Evolutionary conservation across 352 stramenopile genomes (phyloP), one percentile per base, ranked within the genome.

Genomic region (Stramenopiles sp.): DNA sequence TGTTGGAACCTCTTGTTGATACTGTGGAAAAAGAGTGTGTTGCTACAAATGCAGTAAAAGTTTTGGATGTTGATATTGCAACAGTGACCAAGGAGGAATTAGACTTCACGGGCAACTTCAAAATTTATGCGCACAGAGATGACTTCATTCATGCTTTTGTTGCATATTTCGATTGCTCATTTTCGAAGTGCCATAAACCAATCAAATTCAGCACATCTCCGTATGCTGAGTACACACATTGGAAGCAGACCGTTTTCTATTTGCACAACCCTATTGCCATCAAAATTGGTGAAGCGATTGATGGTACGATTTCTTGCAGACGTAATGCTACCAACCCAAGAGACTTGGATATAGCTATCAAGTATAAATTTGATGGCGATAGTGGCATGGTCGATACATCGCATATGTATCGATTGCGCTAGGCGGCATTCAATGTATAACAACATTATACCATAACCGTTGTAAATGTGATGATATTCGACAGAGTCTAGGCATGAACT

Each of bases 231-330:
- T 98, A 98, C 87, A 99, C 96, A 67, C 96, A 99, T 88, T 99
- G 96, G 96, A 99, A 99, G 86, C 96, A 99, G 86, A 97, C 94
- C 14, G 92, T 98, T 22, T 97, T 99, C 83, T 98, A 98, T 85
- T 86, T 98, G 88, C 91, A 31, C 89, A 94, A 76, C 84, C 97
- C 30, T 89, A 80, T 31, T 32, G 76, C 89, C 30, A 92, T 92
- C 81, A 88, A 86, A 71, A 84, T 87, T 0, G 94, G 93, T 7
- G 94, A 98, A 80, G 83, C 90, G 32, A 92, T 98, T 75, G 89
- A 92, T 76, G 94, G 94, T 30, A 93, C 90, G 44, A 87, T 97
- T 67, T 88, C 86, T 29, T 95, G 90, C 86, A 91, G 89, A 80
- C 91, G 91, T 27, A 97, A 98, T 83, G 88, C 86, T 7, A 88